Conservation (phyloP, 2,329 filamentous ascomycete species). For the Sporothrix inflata region DNA sequence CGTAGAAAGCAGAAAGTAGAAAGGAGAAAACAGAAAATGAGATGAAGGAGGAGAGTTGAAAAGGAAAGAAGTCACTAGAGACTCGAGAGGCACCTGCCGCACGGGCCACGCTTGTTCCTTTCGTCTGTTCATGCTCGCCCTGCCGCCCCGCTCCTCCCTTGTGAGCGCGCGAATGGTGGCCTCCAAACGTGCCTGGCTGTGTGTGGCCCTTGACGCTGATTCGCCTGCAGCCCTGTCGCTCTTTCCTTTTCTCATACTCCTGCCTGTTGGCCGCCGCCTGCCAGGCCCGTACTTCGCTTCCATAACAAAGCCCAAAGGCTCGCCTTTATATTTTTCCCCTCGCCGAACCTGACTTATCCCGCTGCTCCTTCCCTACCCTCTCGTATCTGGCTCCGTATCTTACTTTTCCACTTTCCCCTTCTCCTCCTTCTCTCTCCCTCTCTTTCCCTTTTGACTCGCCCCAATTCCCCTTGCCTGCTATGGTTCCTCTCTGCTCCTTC, state of each 20-base stretch:
- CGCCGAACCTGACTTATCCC: conserved; percentile 15
- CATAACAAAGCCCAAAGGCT: conserved; percentile 7
- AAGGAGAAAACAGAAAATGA: neutral
- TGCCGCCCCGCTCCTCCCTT: conserved; percentile 22
- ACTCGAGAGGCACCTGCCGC: conserved; percentile 16
- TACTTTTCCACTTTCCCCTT: neutral
- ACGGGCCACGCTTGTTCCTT: conserved; percentile 17
- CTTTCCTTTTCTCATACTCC: neutral
- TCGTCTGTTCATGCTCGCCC: neutral
- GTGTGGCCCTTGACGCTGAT: conserved; percentile 17
- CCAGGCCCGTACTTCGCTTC: conserved; percentile 12
- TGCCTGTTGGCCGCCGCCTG: conserved; percentile 7
- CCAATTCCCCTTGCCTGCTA: neutral
- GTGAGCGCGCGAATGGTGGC: neutral
- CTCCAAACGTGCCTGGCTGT: conserved; percentile 15
- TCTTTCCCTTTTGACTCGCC: conserved; percentile 8
- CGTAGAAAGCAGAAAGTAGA: neutral
- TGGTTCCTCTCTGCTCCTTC: neutral
- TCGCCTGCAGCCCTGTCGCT: conserved; percentile 9
- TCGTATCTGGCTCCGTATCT: neutral
- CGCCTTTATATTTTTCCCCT: conserved; percentile 34
- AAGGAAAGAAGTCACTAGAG: neutral
- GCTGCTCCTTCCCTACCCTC: neutral
- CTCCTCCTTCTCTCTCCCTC: neutral
- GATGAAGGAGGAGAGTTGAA: neutral